Evolutionary conservation across 2,329 filamentous ascomycete species (phyloP).

Genomic region (Cercospora canescens): DNA sequence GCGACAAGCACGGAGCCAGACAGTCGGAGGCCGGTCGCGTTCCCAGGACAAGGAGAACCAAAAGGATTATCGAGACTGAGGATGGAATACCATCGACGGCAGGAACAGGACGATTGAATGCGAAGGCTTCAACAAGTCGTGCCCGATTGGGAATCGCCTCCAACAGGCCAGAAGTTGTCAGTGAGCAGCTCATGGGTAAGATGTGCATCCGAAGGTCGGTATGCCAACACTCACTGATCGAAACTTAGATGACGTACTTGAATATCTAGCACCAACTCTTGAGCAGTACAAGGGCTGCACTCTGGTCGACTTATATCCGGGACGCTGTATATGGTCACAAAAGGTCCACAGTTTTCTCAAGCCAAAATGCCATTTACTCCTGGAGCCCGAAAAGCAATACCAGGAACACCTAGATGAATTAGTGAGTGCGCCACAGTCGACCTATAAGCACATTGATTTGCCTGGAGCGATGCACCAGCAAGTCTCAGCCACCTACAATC

Average conservation of each 20-base stretch:
- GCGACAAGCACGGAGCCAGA: background rate
- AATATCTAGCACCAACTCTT: conserved; percentile 69
- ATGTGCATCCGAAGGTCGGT: background rate
- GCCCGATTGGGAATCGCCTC: background rate
- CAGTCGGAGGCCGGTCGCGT: background rate
- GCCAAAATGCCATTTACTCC: conserved; percentile 78
- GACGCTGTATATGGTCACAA: conserved; percentile 73
- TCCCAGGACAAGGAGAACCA: background rate
- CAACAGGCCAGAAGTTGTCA: conserved; percentile 22
- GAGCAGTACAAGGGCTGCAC: conserved; percentile 74
- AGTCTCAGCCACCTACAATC: conserved; percentile 44
- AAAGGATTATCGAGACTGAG: background rate
- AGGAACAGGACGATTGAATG: background rate
- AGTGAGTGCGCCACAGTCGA: conserved; percentile 41
- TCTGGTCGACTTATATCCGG: conserved; percentile 84
- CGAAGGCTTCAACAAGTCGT: too few relatives aligned
- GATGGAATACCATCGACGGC: too few relatives aligned
- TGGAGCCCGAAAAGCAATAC: conserved; percentile 66
- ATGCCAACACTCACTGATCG: background rate
- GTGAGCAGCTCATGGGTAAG: conserved; percentile 26
- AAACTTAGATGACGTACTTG: conserved; percentile 63
- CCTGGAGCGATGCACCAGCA: conserved; percentile 25
- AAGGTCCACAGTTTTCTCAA: conserved; percentile 73
- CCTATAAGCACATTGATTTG: conserved; percentile 48
- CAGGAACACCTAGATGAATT: conserved; percentile 63